A percentile compares a stretch with the other conserved stretches of the same genome.
Conservation (phyloP, 202 grass and related monocot species). For the Brachypodium distachyon region DNA sequence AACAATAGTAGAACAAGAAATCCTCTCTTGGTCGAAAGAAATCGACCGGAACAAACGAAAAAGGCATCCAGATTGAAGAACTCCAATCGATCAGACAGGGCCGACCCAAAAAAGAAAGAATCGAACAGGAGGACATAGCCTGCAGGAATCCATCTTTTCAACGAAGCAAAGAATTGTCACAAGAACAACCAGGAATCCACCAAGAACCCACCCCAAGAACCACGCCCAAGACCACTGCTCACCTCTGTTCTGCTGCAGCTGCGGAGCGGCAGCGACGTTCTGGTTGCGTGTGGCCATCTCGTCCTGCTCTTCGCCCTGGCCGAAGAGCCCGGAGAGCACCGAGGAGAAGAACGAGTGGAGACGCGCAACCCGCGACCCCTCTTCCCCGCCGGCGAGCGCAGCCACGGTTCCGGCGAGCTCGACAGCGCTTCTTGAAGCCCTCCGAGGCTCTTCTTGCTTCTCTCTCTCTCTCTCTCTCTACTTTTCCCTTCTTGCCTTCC, state of each 20-base stretch:
- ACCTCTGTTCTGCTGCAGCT: constrained; percentile 42
- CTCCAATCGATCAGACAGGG: neutral
- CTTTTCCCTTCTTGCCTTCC: too few relatives aligned
- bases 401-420: constrained; percentile 27
- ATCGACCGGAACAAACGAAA: neutral
- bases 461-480: neutral
- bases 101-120: neutral
- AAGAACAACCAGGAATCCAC: neutral
- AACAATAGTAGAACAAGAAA: neutral
- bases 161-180: neutral
- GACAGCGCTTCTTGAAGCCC: neutral
- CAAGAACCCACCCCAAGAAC: neutral
- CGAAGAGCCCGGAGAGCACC: constrained; percentile 38
- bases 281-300: constrained; percentile 42
- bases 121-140: neutral
- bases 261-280: constrained; percentile 31
- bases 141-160: neutral
- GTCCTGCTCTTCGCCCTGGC: constrained; percentile 9
- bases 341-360: constrained; percentile 55
- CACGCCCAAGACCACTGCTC: neutral
- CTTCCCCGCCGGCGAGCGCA: constrained; percentile 31
- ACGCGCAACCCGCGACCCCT: constrained; percentile 35
- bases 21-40: neutral
- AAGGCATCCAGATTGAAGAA: neutral
- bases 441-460: neutral